These are phyloP conservation scores for Baorangia bicolor DNA, from an alignment of 768 basidiomycete genomes.

Conservation along the genomic window DNA sequence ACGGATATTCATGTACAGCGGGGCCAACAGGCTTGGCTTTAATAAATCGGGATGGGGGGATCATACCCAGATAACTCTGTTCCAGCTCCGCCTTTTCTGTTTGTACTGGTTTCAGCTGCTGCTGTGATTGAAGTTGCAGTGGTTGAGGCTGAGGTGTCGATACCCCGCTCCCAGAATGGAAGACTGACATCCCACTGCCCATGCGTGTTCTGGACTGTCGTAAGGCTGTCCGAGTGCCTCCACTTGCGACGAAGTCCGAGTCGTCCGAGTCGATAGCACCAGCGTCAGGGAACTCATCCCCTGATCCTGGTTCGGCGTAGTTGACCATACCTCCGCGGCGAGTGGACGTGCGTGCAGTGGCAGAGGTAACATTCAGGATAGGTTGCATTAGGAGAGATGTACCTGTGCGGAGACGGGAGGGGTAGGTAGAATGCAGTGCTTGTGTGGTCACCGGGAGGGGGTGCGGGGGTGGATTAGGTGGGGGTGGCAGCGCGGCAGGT, in stretches of 20 bases:
- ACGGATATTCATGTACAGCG: constrained; percentile 76
- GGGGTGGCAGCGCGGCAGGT: constrained; percentile 29
- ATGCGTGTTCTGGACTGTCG: constrained; percentile 45
- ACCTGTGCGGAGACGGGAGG: constrained; percentile 89
- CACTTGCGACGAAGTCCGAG: constrained; percentile 74
- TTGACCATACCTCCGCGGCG: constrained; percentile 74
- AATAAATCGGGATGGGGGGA: constrained; percentile 81
- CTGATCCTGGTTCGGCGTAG: constrained; percentile 84
- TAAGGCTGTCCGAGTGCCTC: constrained; percentile 58
- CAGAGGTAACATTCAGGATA: constrained; percentile 46
- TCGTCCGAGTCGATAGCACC: constrained; percentile 84
- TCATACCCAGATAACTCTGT: constrained; percentile 86
- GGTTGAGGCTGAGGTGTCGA: constrained; percentile 34
- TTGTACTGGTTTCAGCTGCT: constrained; percentile 19
- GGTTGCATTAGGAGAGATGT: constrained; percentile 91
- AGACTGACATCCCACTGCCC: constrained; percentile 51
- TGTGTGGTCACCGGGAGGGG: constrained; percentile 65
- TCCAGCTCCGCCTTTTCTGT: constrained; percentile 63
- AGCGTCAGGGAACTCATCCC: constrained; percentile 77
- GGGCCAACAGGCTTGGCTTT: constrained; percentile 53
- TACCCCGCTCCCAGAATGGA: constrained; percentile 50
- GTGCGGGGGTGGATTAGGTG: constrained; percentile 51
- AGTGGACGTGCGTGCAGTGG: constrained; percentile 46
- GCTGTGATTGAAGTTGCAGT: constrained; percentile 17
- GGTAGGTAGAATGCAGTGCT: constrained; percentile 78